phyloP scores from a whole-genome alignment of 345 rosid genomes.

The Sapria himalayana region DNA sequence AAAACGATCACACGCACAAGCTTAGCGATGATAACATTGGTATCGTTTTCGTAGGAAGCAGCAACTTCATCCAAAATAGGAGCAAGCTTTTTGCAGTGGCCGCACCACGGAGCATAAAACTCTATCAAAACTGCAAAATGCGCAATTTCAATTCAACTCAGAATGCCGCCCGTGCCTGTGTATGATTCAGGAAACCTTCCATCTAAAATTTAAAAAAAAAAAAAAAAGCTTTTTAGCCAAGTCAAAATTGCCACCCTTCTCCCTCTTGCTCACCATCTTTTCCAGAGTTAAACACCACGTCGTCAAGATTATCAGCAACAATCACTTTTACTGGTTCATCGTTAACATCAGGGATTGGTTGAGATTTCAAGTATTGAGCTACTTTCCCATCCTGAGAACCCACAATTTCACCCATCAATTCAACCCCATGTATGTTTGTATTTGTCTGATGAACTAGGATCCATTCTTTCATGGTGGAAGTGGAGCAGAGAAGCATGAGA shows the following conservation, averaged over 20 bases:
- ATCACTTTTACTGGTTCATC: slow-evolving; percentile 78
- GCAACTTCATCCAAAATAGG: slow-evolving; percentile 95
- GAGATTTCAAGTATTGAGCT: slow-evolving; percentile 41
- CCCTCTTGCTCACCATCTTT: slow-evolving; percentile 68
- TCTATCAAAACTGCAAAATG: slow-evolving; percentile 55
- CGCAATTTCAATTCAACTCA: not conserved
- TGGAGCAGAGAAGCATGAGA: not conserved
- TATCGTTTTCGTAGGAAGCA: slow-evolving; percentile 33
- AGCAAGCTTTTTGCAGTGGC: slow-evolving; percentile 81
- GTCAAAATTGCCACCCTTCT: too few relatives aligned
- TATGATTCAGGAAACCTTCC: too few relatives aligned
- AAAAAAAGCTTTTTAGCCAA: not conserved
- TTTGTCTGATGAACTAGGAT: too few relatives aligned
- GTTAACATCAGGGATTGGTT: slow-evolving; percentile 75
- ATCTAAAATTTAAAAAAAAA: not conserved
- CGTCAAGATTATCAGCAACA: slow-evolving; percentile 72
- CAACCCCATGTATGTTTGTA: too few relatives aligned
- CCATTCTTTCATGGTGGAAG: too few relatives aligned
- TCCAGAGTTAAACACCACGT: slow-evolving; percentile 53
- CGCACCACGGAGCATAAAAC: slow-evolving; percentile 98
- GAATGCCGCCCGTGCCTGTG: too few relatives aligned
- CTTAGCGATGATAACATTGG: slow-evolving; percentile 53
- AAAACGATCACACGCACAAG: slow-evolving; percentile 26
- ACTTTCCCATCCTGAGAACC: slow-evolving; percentile 62
- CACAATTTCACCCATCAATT: not conserved